Conservation (phyloP, 495 filamentous ascomycete genomes). For the Penicillium psychrofluorescens region DNA sequence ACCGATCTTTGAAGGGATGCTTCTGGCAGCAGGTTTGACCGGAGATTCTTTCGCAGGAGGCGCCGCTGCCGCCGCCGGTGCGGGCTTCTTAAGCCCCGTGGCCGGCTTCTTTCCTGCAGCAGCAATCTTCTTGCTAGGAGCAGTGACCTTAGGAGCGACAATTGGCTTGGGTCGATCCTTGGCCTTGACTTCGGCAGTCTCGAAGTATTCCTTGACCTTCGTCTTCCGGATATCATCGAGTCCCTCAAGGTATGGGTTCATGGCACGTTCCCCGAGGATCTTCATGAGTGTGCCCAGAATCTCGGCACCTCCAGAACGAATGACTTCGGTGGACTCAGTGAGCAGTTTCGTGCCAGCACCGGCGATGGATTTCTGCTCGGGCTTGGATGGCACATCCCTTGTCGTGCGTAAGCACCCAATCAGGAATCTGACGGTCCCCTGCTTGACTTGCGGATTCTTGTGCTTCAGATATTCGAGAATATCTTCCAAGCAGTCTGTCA, state of each 20-base stretch:
- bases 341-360: constrained; percentile 83
- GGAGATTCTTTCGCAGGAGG: constrained; percentile 51
- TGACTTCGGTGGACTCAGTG: constrained; percentile 76
- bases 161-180: constrained; percentile 92
- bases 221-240: constrained; percentile 93
- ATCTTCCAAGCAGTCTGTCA: constrained; percentile 84
- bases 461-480: constrained; percentile 77
- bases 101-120: constrained; percentile 47
- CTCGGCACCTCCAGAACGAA: constrained; percentile 84
- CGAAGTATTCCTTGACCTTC: constrained; percentile 93
- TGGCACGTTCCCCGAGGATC: constrained; percentile 94
- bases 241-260: constrained; percentile 91
- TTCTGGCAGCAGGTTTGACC: constrained; percentile 51
- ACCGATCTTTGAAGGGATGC: constrained; percentile 55
- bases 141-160: constrained; percentile 49
- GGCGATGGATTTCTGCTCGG: constrained; percentile 77
- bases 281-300: constrained; percentile 95
- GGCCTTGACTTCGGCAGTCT: constrained; percentile 88
- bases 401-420: constrained; percentile 82
- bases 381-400: constrained; percentile 69
- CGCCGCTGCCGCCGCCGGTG: constrained; percentile 49
- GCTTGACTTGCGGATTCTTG: constrained; percentile 97
- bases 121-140: constrained; percentile 37
- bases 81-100: constrained; percentile 44
- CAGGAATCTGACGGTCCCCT: constrained; percentile 85